phyloP scores from a whole-genome alignment of 805 yeast species.

The Naumovozyma dairenensis region DNA sequence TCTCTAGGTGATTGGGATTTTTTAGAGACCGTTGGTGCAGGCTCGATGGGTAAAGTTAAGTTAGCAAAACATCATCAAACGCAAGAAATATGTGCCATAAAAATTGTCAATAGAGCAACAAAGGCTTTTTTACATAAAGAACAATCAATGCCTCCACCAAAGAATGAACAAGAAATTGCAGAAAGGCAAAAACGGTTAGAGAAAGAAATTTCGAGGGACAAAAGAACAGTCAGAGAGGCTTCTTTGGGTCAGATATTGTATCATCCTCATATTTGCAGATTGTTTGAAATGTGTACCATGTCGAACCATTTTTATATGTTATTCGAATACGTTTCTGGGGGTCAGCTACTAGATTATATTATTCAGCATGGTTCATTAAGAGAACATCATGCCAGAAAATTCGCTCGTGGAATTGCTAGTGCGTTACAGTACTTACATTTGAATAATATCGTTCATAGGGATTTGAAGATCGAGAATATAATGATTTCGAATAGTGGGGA shows the following conservation, averaged over 20 bases:
- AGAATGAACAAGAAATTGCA: slow-evolving; percentile 44
- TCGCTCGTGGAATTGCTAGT: slow-evolving; percentile 88
- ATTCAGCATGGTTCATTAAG: slow-evolving; percentile 92
- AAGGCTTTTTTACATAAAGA: slow-evolving; percentile 65
- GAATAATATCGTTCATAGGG: slow-evolving; percentile 93
- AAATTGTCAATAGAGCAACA: slow-evolving; percentile 86
- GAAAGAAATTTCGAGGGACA: slow-evolving; percentile 82
- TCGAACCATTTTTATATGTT: slow-evolving; percentile 94
- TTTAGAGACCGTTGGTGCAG: slow-evolving; percentile 91
- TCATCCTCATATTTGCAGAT: slow-evolving; percentile 85
- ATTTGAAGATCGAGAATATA: slow-evolving; percentile 90
- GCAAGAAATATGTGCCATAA: slow-evolving; percentile 78
- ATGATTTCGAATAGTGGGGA: slow-evolving; percentile 91
- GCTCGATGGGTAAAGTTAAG: slow-evolving; percentile 98
- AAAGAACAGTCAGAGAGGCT: slow-evolving; percentile 89
- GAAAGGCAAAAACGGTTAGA: slow-evolving; percentile 62
- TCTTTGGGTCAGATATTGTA: slow-evolving; percentile 82
- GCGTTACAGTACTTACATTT: slow-evolving; percentile 91
- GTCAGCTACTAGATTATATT: slow-evolving; percentile 93
- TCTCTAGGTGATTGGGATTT: slow-evolving; percentile 97
- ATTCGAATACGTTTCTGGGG: slow-evolving; percentile 94
- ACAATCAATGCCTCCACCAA: slow-evolving; percentile 57
- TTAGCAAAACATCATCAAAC: slow-evolving; percentile 79
- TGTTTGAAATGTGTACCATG: slow-evolving; percentile 93
- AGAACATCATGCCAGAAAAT: slow-evolving; percentile 88